A percentile compares a stretch with the other conserved stretches of the same genome.
phyloP scores from a whole-genome alignment of 495 filamentous ascomycete genomes.

The Podospora conica region DNA sequence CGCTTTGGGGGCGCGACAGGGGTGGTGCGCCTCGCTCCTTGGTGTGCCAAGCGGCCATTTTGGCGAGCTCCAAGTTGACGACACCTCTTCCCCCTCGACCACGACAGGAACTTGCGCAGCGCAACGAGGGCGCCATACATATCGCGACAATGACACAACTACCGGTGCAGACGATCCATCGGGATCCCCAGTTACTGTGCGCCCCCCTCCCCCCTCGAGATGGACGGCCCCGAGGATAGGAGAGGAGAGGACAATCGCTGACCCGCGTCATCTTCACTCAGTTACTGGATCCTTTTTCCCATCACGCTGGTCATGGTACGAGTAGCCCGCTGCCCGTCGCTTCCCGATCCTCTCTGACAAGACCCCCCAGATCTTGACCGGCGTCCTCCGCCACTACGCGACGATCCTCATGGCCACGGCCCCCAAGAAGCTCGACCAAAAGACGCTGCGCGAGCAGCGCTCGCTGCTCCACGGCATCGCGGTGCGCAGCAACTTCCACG shows the following conservation, averaged over 20 bases:
- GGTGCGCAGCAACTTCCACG: constrained; percentile 70
- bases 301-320: constrained; percentile 95
- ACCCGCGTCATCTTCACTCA: constrained; percentile 26
- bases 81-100: background rate
- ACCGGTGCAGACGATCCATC: constrained; percentile 87
- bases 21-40: background rate
- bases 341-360: background rate
- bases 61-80: background rate
- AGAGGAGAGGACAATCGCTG: constrained; percentile 4
- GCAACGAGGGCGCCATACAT: background rate
- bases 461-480: constrained; percentile 79
- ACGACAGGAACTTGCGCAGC: background rate
- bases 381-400: constrained; percentile 92
- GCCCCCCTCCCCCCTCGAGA: background rate
- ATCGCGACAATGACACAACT: constrained; percentile 69
- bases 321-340: background rate
- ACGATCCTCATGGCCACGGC: constrained; percentile 79
- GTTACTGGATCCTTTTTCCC: constrained; percentile 97
- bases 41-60: constrained; percentile 1
- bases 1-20: background rate
- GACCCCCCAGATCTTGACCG: constrained; percentile 70
- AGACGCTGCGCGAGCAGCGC: constrained; percentile 78
- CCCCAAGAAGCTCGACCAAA: constrained; percentile 74
- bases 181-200: constrained; percentile 98
- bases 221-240: background rate